Percentiles rank a stretch among this genome's conserved stretches.
phyloP scores from a whole-genome alignment of 1,139 yeast species.

The Taphrina pruni region DNA sequence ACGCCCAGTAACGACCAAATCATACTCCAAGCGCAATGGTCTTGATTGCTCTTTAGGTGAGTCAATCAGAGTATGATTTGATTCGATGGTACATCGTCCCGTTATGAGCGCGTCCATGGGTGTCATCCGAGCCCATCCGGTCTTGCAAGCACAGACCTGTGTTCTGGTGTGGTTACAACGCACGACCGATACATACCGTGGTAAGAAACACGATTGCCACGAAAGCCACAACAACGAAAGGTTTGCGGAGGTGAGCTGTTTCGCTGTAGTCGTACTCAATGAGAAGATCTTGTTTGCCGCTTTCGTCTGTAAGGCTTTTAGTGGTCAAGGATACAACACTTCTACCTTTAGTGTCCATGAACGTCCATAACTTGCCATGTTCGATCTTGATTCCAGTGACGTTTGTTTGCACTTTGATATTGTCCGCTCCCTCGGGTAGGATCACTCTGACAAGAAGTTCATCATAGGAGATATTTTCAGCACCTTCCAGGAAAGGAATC shows the following conservation, averaged over 20 bases:
- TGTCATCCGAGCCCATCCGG: background rate
- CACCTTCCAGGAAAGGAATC: constrained; percentile 77
- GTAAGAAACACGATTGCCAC: constrained; percentile 8
- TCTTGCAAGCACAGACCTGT: background rate
- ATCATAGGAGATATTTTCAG: constrained; percentile 70
- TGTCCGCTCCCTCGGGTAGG: constrained; percentile 88
- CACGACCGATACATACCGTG: background rate
- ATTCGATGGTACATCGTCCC: too few relatives aligned
- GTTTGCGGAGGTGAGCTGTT: constrained; percentile 20
- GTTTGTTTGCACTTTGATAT: constrained; percentile 58
- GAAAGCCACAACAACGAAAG: constrained; percentile 18
- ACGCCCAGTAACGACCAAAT: too few relatives aligned
- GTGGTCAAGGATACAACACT: constrained; percentile 71
- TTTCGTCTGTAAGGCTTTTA: constrained; percentile 71
- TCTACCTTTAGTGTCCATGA: constrained; percentile 81
- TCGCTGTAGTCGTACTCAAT: constrained; percentile 29
- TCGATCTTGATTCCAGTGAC: constrained; percentile 54
- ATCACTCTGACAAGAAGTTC: constrained; percentile 66
- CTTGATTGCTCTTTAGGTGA: too few relatives aligned
- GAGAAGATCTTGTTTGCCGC: constrained; percentile 62
- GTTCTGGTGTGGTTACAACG: background rate
- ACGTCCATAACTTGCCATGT: constrained; percentile 58
- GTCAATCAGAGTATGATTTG: too few relatives aligned
- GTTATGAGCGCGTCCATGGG: too few relatives aligned
- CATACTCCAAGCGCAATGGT: too few relatives aligned